Base-by-base conservation (phyloP, 225 moss, liverwort and hornwort species). In the Straminergon stramineum region DNA sequence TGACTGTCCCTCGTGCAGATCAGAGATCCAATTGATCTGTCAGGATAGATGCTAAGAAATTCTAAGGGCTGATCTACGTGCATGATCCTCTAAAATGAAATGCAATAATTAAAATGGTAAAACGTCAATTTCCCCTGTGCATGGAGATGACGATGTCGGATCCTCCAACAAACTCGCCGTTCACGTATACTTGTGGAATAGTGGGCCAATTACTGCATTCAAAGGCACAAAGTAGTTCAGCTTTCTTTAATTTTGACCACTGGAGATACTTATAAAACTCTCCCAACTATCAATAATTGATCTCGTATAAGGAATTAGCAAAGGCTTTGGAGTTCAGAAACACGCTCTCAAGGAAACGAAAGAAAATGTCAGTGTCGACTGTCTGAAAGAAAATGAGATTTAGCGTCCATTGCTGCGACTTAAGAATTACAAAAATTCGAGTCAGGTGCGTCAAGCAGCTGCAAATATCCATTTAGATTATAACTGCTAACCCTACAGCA, bases 81-180 rank as follows among this genome's bases (percentile, higher is more conserved):
- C n/a, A 86, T 64, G 28, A 63, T 53, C 26, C 48, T 87, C 34
- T 37, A 45, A 82, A 86, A 80, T 26, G 41, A 67, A 53, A 82
- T 34, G 32, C 35, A 45, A 69, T 24, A 57, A 62, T 31, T 56
- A 75, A 51, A 68, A 7, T 37, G 28, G 17, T 12, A 81, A 85
- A 85, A 79, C 27, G 90, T 35, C 43, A 60, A 79, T 62, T 69
- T 87, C 94, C 96, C 90, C 93, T 90, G 89, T 95, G 97, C 97
- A 97, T 98, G 84, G 95, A 96, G 86, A 94, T 92, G 88, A 98
- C 93, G 88, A 98, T 96, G 79, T 98, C 98, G 6, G 97, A 98
- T 78, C 98, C 98, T 91, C 98, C 98, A 78, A 97, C 91, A 91
- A 98, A 97, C 92, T 96, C 97, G 85, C 98, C 97, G 67, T 98